Conservation (phyloP, 2,329 filamentous ascomycete species). For the Phialophora expanda region DNA sequence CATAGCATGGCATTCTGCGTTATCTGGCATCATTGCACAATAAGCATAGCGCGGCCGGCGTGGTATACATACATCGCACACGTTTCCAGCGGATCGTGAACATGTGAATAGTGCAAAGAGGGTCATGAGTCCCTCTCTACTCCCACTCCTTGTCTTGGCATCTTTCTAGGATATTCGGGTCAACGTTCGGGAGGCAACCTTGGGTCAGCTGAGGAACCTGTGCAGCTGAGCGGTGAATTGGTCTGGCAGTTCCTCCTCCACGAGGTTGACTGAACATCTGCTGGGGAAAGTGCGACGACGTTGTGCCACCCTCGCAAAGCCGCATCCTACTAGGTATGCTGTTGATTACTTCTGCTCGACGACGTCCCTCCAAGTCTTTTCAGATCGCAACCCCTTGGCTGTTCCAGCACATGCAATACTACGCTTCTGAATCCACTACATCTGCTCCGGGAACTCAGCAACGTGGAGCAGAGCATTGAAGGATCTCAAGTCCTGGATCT, state of each 20-base stretch:
- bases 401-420: not conserved
- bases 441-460: not conserved
- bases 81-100: not conserved
- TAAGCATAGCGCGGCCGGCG: not conserved
- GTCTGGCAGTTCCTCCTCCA: not conserved
- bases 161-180: not conserved
- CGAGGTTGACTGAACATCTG: not conserved
- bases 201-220: not conserved
- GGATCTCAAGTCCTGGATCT: not conserved
- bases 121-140: not conserved
- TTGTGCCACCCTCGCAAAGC: too few species aligned
- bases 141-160: not conserved
- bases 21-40: not conserved
- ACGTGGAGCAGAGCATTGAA: not conserved
- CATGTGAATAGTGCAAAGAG: not conserved
- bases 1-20: constrained; percentile 2
- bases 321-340: too few species aligned
- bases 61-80: not conserved
- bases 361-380: too few species aligned
- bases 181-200: not conserved
- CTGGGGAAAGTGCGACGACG: too few species aligned
- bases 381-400: not conserved
- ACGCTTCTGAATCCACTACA: not conserved
- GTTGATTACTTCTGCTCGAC: too few species aligned
- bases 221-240: not conserved